phyloP scores from a whole-genome alignment of 176 grass and related monocot species.

The Rhipidocladum racemiflorum region DNA sequence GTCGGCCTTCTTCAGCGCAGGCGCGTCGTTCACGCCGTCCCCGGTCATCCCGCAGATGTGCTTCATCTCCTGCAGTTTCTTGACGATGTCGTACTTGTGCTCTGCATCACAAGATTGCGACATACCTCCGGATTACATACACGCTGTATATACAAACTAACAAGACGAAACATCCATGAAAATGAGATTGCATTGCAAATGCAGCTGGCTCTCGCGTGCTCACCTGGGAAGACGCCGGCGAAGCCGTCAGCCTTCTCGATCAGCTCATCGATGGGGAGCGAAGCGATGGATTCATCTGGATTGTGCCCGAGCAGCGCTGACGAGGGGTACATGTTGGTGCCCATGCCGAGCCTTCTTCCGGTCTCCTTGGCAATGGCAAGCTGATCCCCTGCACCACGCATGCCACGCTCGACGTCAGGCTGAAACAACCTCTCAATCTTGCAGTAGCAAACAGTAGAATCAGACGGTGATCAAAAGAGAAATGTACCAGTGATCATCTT shows the following conservation, averaged over 20 bases:
- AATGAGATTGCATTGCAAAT: neutral
- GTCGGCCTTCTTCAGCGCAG: constrained; percentile 92
- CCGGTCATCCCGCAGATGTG: constrained; percentile 99
- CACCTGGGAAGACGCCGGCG: constrained; percentile 88
- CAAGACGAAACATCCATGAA: neutral
- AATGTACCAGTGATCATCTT: constrained; percentile 96
- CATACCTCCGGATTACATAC: neutral
- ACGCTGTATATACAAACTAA: neutral
- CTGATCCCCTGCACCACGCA: constrained; percentile 60
- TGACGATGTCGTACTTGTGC: constrained; percentile 98
- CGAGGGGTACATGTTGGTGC: constrained; percentile 97
- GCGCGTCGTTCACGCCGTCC: constrained; percentile 92
- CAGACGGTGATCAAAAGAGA: neutral
- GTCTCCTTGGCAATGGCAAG: constrained; percentile 98
- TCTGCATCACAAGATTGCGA: constrained; percentile 30
- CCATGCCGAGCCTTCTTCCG: constrained; percentile 90
- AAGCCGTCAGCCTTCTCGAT: constrained; percentile 97
- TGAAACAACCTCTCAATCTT: neutral
- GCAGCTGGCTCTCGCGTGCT: neutral
- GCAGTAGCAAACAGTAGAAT: neutral
- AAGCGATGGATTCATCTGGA: constrained; percentile 62
- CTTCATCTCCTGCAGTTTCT: constrained; percentile 85
- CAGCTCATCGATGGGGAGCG: constrained; percentile 67
- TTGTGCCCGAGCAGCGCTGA: constrained; percentile 71
- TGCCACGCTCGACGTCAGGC: neutral